A percentile compares a stretch with the other conserved stretches of the same genome.
These are phyloP conservation scores for Plasmodium cynomolgi DNA, from an alignment of 169 alveolate genomes.

Conservation along the genomic window DNA sequence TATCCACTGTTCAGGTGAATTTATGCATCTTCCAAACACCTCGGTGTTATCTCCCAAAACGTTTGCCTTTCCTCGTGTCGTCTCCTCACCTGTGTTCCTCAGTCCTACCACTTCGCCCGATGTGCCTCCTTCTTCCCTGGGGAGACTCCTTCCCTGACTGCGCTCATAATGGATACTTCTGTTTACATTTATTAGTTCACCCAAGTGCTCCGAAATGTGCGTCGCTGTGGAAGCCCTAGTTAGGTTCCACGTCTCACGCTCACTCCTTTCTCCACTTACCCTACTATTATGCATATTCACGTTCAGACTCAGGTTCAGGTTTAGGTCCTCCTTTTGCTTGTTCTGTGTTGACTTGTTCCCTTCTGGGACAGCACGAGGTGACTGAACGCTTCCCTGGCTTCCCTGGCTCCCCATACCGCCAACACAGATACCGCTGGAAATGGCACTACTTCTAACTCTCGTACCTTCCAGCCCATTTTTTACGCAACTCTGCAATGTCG, in stretches of 20 bases:
- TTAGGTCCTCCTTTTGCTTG: background rate
- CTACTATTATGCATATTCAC: background rate
- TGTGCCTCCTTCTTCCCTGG: background rate
- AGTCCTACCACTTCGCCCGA: background rate
- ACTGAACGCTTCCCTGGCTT: background rate
- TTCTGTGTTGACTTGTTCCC: background rate
- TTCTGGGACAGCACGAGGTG: background rate
- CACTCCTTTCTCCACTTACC: background rate
- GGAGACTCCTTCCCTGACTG: background rate
- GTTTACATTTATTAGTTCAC: conserved; percentile 3
- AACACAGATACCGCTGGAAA: background rate
- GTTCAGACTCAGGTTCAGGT: background rate
- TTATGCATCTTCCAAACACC: background rate
- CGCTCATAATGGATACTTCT: conserved; percentile 8
- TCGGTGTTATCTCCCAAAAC: background rate
- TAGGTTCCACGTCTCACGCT: conserved; percentile 9
- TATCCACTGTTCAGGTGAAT: background rate
- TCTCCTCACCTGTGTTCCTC: background rate
- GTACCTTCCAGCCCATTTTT: background rate
- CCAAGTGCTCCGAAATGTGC: conserved; percentile 22
- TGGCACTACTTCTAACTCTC: background rate
- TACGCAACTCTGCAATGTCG: background rate
- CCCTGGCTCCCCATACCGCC: background rate
- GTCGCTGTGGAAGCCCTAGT: conserved; percentile 52
- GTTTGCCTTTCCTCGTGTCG: background rate